A percentile compares a stretch with the other conserved stretches of the same genome.
Conservation (phyloP, 805 yeast species). For the Saturnispora bothae region DNA sequence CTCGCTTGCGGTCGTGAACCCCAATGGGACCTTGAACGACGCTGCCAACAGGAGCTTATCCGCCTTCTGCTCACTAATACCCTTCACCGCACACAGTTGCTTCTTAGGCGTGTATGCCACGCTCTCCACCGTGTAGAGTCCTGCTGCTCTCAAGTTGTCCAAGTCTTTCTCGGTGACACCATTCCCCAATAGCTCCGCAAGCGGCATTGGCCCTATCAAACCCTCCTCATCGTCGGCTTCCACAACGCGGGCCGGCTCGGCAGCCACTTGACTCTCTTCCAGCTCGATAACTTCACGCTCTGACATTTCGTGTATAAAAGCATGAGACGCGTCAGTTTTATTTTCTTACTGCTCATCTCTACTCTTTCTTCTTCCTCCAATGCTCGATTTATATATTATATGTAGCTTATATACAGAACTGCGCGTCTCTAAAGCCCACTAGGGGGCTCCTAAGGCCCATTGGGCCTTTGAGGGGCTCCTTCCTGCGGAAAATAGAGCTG, state of each 20-base stretch:
- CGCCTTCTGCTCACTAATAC: constrained; percentile 93
- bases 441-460: no score
- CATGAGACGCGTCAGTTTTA: not conserved
- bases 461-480: no score
- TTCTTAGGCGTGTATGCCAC: constrained; percentile 90
- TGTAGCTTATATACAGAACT: no score
- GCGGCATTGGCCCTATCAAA: constrained; percentile 43
- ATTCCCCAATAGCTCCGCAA: constrained; percentile 54
- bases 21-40: constrained; percentile 81
- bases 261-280: constrained; percentile 1
- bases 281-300: not conserved
- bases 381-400: no score
- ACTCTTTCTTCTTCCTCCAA: not conserved
- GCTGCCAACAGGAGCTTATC: constrained; percentile 78
- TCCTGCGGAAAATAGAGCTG: constrained; percentile 13
- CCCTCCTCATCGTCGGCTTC: constrained; percentile 34
- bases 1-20: constrained; percentile 94
- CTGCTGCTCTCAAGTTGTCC: constrained; percentile 69
- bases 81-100: constrained; percentile 65
- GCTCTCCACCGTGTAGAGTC: constrained; percentile 82
- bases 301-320: not conserved
- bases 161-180: constrained; percentile 79
- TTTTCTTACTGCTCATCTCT: not conserved
- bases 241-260: not conserved
- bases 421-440: no score